A percentile compares a stretch with the other conserved stretches of the same genome.
Conservation (phyloP, 176 grass and related monocot genomes). For the Carex littledalei region DNA sequence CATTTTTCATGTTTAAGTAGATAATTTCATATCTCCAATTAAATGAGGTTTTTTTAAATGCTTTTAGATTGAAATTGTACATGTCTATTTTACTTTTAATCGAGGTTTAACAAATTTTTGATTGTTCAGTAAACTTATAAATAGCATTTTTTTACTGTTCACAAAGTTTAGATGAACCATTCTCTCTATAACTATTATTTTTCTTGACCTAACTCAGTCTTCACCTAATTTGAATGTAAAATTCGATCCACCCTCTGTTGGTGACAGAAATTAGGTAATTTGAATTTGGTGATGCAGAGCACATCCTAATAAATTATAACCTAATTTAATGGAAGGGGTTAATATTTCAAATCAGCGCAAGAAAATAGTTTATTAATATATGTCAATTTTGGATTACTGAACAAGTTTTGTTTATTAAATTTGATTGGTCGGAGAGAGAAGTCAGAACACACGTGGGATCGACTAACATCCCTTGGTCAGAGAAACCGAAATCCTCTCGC, state of each 20-base stretch:
- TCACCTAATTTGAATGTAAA: constrained; percentile 2
- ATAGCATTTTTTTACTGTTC: background rate
- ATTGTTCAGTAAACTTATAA: background rate
- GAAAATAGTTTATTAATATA: background rate
- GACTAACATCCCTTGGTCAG: background rate
- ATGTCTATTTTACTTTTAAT: background rate
- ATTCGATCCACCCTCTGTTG: background rate
- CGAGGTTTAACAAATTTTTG: too few relatives aligned
- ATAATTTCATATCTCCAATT: background rate
- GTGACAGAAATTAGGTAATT: background rate
- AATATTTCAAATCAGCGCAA: background rate
- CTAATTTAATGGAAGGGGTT: background rate
- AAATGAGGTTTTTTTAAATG: background rate
- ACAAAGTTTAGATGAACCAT: background rate
- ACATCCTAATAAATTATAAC: background rate
- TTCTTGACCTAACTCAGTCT: background rate
- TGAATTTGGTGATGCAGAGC: background rate
- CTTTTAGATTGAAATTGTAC: background rate
- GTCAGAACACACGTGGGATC: constrained; percentile 14
- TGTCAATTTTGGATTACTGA: background rate
- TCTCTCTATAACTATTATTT: background rate
- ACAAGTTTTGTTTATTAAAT: background rate
- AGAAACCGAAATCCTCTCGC: background rate
- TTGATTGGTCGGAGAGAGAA: background rate
- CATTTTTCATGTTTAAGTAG: background rate